phyloP scores from a whole-genome alignment of 345 rosid species.

The Lenwebbia sp. region DNA sequence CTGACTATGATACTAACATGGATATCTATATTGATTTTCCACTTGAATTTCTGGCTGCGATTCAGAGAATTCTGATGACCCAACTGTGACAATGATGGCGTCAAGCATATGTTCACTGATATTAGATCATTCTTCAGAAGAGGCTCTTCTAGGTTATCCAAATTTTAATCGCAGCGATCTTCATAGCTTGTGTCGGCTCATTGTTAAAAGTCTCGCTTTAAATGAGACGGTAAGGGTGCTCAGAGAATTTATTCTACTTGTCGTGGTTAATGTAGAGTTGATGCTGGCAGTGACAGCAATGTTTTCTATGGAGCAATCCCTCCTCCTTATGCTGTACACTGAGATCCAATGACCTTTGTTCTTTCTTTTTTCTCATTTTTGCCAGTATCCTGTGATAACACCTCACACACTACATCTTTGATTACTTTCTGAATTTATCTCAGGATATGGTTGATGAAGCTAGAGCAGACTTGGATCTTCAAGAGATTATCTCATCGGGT shows the following conservation, averaged over 20 bases:
- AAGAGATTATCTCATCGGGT: neutral
- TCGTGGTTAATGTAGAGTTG: neutral
- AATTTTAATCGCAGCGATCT: slow-evolving; percentile 25
- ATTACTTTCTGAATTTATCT: neutral
- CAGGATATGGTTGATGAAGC: neutral
- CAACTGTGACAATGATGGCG: slow-evolving; percentile 57
- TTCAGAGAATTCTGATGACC: slow-evolving; percentile 41
- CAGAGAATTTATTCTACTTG: neutral
- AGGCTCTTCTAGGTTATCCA: slow-evolving; percentile 45
- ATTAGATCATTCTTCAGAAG: slow-evolving; percentile 65
- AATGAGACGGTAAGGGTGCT: slow-evolving; percentile 28
- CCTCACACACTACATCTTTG: neutral
- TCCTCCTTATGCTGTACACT: neutral
- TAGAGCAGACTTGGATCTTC: neutral
- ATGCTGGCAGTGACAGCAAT: neutral
- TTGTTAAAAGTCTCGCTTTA: slow-evolving; percentile 49
- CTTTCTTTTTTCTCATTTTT: neutral
- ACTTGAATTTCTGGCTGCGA: neutral
- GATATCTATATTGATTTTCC: neutral
- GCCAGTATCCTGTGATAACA: neutral
- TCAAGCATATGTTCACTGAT: slow-evolving; percentile 65
- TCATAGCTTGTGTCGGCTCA: slow-evolving; percentile 27
- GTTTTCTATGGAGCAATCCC: neutral
- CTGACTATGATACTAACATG: neutral
- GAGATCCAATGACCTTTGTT: neutral